Percentiles rank a stretch among this genome's conserved stretches.
Evolutionary conservation across 2,329 filamentous ascomycete species (phyloP).

Genomic region (Amesomyces nigricolor): DNA sequence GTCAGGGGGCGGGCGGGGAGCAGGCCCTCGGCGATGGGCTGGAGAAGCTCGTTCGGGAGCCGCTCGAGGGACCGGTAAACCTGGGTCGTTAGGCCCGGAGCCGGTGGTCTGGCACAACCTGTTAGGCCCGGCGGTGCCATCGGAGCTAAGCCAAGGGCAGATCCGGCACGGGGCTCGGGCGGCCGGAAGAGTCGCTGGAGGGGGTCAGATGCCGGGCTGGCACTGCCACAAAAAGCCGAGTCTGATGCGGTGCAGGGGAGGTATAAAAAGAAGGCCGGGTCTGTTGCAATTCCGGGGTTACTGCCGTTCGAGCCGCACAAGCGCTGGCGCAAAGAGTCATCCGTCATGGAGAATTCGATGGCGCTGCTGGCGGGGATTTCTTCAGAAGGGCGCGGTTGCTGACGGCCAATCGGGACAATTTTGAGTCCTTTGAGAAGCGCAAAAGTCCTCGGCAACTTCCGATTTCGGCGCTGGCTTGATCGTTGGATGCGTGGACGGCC

Average conservation of each 20-base stretch:
- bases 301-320: conserved; percentile 15
- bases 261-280: conserved; percentile 2
- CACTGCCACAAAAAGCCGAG: conserved; percentile 4
- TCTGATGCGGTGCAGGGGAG: conserved; percentile 1
- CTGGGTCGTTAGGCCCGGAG: background rate
- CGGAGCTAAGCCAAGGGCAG: background rate
- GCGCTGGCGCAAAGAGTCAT: background rate
- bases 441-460: conserved; percentile 22
- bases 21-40: conserved; percentile 26
- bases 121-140: conserved; percentile 19
- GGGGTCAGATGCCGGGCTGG: conserved; percentile 4
- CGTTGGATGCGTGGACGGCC: conserved; percentile 1
- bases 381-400: conserved; percentile 11
- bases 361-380: conserved; percentile 12
- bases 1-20: conserved; percentile 23
- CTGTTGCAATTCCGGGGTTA: background rate
- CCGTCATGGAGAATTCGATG: background rate
- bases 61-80: conserved; percentile 16
- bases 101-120: conserved; percentile 1
- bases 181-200: background rate
- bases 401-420: conserved; percentile 24
- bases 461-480: conserved; percentile 21
- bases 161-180: background rate
- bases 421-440: conserved; percentile 6
- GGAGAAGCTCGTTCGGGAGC: conserved; percentile 27